phyloP scores from a whole-genome alignment of 257 asterid genomes.

The Leptodermis oblonga region DNA sequence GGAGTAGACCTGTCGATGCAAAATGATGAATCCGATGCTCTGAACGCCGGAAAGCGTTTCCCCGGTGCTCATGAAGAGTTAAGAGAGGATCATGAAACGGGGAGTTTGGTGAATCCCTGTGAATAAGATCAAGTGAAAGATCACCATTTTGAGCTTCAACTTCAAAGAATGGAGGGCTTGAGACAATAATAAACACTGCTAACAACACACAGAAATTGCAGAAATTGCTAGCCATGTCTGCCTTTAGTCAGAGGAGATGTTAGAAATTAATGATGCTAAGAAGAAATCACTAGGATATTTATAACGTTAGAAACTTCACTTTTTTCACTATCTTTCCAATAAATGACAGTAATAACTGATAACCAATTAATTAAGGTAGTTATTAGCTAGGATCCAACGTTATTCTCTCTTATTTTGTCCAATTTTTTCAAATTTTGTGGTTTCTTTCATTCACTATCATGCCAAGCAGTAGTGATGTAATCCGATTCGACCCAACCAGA shows the following conservation, averaged over 20 bases:
- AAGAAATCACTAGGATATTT: neutral
- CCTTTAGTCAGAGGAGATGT: neutral
- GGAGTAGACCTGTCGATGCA: conserved; percentile 22
- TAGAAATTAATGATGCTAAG: neutral
- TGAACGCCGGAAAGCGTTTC: conserved; percentile 41
- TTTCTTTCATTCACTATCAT: too few relatives aligned
- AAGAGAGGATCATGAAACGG: conserved; percentile 29
- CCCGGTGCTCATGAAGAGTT: conserved; percentile 18
- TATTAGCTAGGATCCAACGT: neutral
- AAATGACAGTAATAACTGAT: neutral
- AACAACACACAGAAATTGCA: conserved; percentile 12
- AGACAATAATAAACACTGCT: conserved; percentile 13
- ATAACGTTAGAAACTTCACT: neutral
- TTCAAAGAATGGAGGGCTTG: conserved; percentile 5
- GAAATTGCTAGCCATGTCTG: neutral
- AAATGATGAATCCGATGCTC: conserved; percentile 25
- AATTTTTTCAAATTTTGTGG: too few relatives aligned
- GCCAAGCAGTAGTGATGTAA: too few relatives aligned
- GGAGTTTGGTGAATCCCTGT: conserved; percentile 46
- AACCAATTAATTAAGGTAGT: neutral
- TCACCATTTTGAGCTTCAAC: conserved; percentile 36
- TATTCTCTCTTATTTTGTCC: too few relatives aligned
- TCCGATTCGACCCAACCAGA: too few relatives aligned
- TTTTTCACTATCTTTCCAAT: too few relatives aligned
- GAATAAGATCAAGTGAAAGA: conserved; percentile 53